Base-by-base conservation (phyloP, 2,329 filamentous ascomycete species). In the Fusarium xyrophilum region DNA sequence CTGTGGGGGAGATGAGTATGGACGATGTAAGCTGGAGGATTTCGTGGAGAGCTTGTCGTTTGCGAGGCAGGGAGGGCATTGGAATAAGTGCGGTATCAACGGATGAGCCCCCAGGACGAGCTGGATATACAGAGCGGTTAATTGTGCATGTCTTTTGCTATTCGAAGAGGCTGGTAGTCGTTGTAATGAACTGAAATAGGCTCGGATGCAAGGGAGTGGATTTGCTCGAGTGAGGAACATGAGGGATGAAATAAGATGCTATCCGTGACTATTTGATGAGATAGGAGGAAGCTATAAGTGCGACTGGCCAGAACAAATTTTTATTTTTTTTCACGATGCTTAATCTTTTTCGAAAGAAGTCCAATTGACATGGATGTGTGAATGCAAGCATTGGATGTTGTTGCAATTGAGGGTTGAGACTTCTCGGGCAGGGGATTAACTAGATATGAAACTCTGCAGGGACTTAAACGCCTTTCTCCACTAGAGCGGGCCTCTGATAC, bases 1-100 rank as follows among this genome's bases (percentile, higher is more conserved):
- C 50, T 97, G 94, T 77, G 84, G 83, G 14, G 89, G 84, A 6
- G 93, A 97, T 78, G 73, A 78, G 50, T 78, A 89, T 53, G 93
- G 93, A 4, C 84, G 91, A 32, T 97, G 94, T 77, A 85, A 76
- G 65, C 76, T 96, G 63, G 81, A 82, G 65, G 85, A 83, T 14
- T 97, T 95, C 78, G 85, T 97, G 17, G 81, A 91, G 32, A 92
- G 91, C 67, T 80, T 97, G 73, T 85, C 82, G 51, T 97, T 96
- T 84, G 91, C 91, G 5, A 85, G 84, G 69, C 79, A 76, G 12
- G 92, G 91, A 17, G 94, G 94, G 2, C 79, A 86, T 47, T 97
- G 94, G 94, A 82, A 84, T 56, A 51, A 51, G 48, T 74, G 73
- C 33, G 40, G 33, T 25, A 38, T 51, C 51, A 33, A 65, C 25